phyloP scores from a whole-genome alignment of 768 basidiomycete species.

The Pleurotus cornucopiae region DNA sequence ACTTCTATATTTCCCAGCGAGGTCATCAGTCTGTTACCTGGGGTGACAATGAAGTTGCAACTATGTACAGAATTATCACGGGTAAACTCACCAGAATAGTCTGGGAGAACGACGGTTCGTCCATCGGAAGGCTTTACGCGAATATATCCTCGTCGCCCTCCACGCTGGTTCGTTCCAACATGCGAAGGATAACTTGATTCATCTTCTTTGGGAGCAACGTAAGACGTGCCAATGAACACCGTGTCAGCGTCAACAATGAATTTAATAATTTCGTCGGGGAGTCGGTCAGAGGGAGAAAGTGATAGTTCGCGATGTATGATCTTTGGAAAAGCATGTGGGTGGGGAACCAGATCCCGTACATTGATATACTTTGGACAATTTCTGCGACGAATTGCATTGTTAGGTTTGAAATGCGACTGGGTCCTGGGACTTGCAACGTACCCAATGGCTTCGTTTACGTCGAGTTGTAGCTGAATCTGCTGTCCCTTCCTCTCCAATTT shows the following conservation, averaged over 20 bases:
- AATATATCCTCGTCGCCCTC: slow-evolving; percentile 58
- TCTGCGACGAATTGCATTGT: slow-evolving; percentile 22
- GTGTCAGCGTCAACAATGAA: slow-evolving; percentile 50
- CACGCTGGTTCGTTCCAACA: slow-evolving; percentile 60
- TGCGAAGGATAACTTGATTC: slow-evolving; percentile 46
- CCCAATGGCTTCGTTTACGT: slow-evolving; percentile 58
- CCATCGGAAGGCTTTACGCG: slow-evolving; percentile 54
- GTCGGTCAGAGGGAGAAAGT: slow-evolving; percentile 30
- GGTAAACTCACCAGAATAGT: slow-evolving; percentile 45
- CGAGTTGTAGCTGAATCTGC: slow-evolving; percentile 31
- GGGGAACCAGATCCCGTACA: slow-evolving; percentile 44
- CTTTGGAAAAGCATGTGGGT: slow-evolving; percentile 31
- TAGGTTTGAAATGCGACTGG: no score
- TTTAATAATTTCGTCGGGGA: slow-evolving; percentile 45
- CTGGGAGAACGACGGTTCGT: slow-evolving; percentile 53
- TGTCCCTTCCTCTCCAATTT: slow-evolving; percentile 24
- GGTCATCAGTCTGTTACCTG: slow-evolving; percentile 61
- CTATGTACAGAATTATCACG: neutral
- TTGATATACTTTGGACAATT: slow-evolving; percentile 73
- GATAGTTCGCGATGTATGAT: slow-evolving; percentile 30
- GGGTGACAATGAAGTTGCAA: neutral
- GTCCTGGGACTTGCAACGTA: slow-evolving; percentile 21
- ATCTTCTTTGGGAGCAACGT: slow-evolving; percentile 35
- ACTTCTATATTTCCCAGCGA: slow-evolving; percentile 60
- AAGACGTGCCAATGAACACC: slow-evolving; percentile 51